Evolutionary conservation across 441 rosid genomes (phyloP), one percentile per base, ranked within the genome.

Genomic region (Omphalea diandra): DNA sequence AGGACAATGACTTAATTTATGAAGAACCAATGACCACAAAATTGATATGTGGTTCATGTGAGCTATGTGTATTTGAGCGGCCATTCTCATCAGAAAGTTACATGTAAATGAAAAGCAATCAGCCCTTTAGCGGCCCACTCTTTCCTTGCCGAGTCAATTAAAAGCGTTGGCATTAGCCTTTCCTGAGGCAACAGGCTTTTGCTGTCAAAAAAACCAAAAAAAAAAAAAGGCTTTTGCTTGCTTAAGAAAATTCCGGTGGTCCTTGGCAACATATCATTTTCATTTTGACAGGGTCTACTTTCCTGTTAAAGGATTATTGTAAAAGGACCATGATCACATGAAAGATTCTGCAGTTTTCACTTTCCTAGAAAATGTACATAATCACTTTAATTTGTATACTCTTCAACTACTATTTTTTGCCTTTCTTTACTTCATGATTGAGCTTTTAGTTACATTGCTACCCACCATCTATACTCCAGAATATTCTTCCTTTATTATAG

Each of bases 31-130:
- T 9, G 67, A 22, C 73, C 78, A 59, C 74, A 20, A 35, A 65
- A 63, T 46, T 24, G 72, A 40, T 47, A 35, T 63, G 78, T 76
- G 80, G 80, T 54, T 1, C 18, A 29, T 47, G 62, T 15, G 70
- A 46, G 65, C 65, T 11, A 54, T 11, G 10, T 7, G 38, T 38
- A 18, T 71, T 18, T 63, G 60, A 63, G 57, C 36, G 67, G 77
- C 68, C 70, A 35, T 27, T 62, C 55, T 56, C 63, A 22, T 2
- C 27, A 31, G n/a, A 54, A 33, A 11, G 15, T 52, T 24, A 49
- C 29, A 12, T n/a, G n/a, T n/a, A n/a, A n/a, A n/a, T n/a, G n/a
- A n/a, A n/a, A n/a, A n/a, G n/a, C n/a, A n/a, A n/a, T n/a, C n/a
- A n/a, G n/a, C n/a, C n/a, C n/a, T n/a, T n/a, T n/a, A n/a, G n/a